Evolutionary conservation across 2,329 filamentous ascomycete genomes (phyloP).

Genomic region (Xylaria sp.): DNA sequence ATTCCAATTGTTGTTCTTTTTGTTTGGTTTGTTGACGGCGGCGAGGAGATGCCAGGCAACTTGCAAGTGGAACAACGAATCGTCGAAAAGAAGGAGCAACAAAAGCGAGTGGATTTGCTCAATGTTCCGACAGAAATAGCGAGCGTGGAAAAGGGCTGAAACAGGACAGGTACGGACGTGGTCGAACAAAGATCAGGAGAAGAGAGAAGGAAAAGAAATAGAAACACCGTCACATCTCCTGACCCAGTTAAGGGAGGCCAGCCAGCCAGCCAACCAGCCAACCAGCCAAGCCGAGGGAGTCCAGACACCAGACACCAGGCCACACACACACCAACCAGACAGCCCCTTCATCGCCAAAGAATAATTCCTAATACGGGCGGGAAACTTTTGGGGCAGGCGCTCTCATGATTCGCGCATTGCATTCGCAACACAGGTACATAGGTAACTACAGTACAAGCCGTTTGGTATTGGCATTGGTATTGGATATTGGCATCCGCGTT

Average conservation of each 20-base stretch:
- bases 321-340: too few relatives aligned
- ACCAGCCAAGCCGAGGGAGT: too few relatives aligned
- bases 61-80: slow-evolving; percentile 30
- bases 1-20: slow-evolving; percentile 8
- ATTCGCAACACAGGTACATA: too few relatives aligned
- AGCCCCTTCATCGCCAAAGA: not conserved
- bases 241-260: not conserved
- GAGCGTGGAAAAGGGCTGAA: slow-evolving; percentile 36
- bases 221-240: slow-evolving; percentile 3
- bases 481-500: not conserved
- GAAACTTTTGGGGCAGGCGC: slow-evolving; percentile 1
- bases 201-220: slow-evolving; percentile 24
- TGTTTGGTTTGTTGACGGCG: slow-evolving; percentile 12
- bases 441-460: too few relatives aligned
- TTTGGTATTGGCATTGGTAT: too few relatives aligned
- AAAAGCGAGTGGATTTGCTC: slow-evolving; percentile 48
- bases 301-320: not conserved
- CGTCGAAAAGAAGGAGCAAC: slow-evolving; percentile 38
- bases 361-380: slow-evolving; percentile 12
- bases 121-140: slow-evolving; percentile 38
- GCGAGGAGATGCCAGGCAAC: not conserved
- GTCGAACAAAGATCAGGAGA: slow-evolving; percentile 29
- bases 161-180: slow-evolving; percentile 31
- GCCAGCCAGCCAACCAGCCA: too few relatives aligned
- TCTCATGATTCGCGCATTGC: slow-evolving; percentile 18